phyloP scores from a whole-genome alignment of 768 basidiomycete genomes.

The Hirschioporus abietinus region DNA sequence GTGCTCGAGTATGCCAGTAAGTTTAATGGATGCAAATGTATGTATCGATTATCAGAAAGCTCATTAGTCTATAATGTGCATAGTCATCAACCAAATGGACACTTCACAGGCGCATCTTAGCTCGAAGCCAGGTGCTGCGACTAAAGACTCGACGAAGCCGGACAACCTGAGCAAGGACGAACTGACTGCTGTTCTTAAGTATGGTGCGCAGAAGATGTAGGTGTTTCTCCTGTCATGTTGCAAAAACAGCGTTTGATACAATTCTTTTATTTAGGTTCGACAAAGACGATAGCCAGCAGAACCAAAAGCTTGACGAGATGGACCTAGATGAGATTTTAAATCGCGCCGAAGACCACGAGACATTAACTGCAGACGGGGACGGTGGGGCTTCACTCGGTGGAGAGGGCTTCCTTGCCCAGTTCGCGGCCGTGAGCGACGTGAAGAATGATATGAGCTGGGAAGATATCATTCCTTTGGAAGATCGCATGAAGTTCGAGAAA shows the following conservation, averaged over 20 bases:
- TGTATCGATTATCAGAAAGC: not conserved
- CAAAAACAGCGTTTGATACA: not conserved
- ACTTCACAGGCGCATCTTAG: conserved; percentile 95
- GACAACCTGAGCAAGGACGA: conserved; percentile 94
- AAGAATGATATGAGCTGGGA: conserved; percentile 99
- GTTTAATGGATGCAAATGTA: conserved; percentile 28
- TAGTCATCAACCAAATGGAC: conserved; percentile 99
- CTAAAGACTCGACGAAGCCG: conserved; percentile 67
- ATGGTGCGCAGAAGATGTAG: conserved; percentile 96
- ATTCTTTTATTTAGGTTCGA: conserved; percentile 65
- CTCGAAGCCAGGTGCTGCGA: conserved; percentile 57
- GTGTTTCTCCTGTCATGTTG: conserved; percentile 22
- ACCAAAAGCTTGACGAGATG: conserved; percentile 96
- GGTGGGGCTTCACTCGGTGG: conserved; percentile 95
- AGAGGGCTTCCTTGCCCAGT: conserved; percentile 91
- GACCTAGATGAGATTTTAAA: conserved; percentile 97
- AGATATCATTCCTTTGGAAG: conserved; percentile 94
- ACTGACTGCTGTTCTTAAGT: conserved; percentile 94
- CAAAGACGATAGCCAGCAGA: conserved; percentile 90
- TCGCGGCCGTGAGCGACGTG: conserved; percentile 94
- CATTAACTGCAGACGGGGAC: conserved; percentile 73
- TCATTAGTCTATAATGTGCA: conserved; percentile 8
- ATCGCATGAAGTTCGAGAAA: conserved; percentile 76
- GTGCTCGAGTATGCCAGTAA: conserved; percentile 97
- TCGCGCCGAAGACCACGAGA: conserved; percentile 96